phyloP scores from a whole-genome alignment of 2,329 filamentous ascomycete genomes.

The Cladosporium sphaerospermum region DNA sequence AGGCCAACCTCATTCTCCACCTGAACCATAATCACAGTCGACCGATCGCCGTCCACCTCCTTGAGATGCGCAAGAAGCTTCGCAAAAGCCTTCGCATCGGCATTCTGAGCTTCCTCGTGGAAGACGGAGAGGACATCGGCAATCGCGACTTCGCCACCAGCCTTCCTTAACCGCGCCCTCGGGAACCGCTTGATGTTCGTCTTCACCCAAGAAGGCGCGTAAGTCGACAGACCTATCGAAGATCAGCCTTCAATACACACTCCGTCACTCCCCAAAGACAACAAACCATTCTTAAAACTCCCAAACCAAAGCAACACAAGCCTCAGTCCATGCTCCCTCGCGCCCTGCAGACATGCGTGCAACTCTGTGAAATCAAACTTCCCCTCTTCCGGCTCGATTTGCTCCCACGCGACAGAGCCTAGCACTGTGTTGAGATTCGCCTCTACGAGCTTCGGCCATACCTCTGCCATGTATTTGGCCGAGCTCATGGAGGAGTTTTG shows the following conservation, averaged over 20 bases:
- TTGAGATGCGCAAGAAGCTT: conserved; percentile 36
- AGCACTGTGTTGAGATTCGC: conserved; percentile 42
- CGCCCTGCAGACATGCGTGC: conserved; percentile 35
- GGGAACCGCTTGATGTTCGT: conserved; percentile 28
- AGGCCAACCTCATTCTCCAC: conserved; percentile 53
- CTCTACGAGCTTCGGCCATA: conserved; percentile 39
- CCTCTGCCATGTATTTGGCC: conserved; percentile 38
- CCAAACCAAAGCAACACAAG: conserved; percentile 44
- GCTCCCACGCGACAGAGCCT: conserved; percentile 42
- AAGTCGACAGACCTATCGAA: conserved; percentile 32
- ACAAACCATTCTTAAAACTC: conserved; percentile 42
- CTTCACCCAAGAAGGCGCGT: conserved; percentile 37
- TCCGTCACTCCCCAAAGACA: background rate
- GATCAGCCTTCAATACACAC: background rate
- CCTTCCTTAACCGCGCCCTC: conserved; percentile 25
- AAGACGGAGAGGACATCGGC: conserved; percentile 35
- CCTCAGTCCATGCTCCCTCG: conserved; percentile 33
- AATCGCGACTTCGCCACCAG: conserved; percentile 20
- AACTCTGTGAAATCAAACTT: conserved; percentile 39
- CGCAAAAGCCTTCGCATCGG: conserved; percentile 37
- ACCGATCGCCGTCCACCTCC: conserved; percentile 40
- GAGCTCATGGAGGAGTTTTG: conserved; percentile 45
- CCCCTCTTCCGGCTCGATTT: conserved; percentile 41
- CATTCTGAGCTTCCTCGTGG: conserved; percentile 29
- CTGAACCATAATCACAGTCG: conserved; percentile 51